phyloP scores from a whole-genome alignment of 2,329 filamentous ascomycete genomes.

The Colletotrichum cuscutae region DNA sequence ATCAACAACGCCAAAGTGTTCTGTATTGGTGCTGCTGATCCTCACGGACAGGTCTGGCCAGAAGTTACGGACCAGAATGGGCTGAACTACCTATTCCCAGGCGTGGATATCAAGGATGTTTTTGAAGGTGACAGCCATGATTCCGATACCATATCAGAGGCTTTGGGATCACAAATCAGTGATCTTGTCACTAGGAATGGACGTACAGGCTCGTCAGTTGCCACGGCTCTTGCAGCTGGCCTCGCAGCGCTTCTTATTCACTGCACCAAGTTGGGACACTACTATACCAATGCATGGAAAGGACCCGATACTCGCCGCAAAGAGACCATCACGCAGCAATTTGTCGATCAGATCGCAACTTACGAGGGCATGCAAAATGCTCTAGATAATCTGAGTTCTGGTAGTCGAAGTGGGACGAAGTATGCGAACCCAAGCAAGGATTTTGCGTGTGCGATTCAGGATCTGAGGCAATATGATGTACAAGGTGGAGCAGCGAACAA shows the following conservation, averaged over 20 bases:
- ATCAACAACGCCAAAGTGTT: conserved; percentile 29
- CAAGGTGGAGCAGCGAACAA: neutral
- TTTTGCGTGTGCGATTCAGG: neutral
- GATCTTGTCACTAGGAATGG: conserved; percentile 16
- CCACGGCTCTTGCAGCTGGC: conserved; percentile 44
- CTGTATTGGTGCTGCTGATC: conserved; percentile 43
- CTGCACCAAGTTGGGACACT: conserved; percentile 37
- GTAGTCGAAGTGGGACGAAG: neutral
- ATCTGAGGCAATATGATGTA: neutral
- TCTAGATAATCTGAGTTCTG: neutral
- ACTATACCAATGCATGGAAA: conserved; percentile 28
- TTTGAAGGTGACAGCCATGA: neutral
- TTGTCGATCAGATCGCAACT: neutral
- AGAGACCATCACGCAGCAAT: neutral
- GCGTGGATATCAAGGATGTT: conserved; percentile 37
- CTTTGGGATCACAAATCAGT: neutral
- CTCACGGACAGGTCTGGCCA: conserved; percentile 19
- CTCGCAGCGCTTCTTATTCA: conserved; percentile 45
- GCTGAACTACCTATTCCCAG: conserved; percentile 45
- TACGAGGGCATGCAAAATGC: neutral
- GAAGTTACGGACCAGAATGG: neutral
- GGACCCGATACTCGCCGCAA: neutral
- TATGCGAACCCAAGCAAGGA: neutral
- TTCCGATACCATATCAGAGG: neutral
- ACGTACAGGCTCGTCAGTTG: conserved; percentile 39